A percentile compares a stretch with the other conserved stretches of the same genome.
phyloP scores from a whole-genome alignment of 2,329 filamentous ascomycete species.

The Seiridium unicorne region DNA sequence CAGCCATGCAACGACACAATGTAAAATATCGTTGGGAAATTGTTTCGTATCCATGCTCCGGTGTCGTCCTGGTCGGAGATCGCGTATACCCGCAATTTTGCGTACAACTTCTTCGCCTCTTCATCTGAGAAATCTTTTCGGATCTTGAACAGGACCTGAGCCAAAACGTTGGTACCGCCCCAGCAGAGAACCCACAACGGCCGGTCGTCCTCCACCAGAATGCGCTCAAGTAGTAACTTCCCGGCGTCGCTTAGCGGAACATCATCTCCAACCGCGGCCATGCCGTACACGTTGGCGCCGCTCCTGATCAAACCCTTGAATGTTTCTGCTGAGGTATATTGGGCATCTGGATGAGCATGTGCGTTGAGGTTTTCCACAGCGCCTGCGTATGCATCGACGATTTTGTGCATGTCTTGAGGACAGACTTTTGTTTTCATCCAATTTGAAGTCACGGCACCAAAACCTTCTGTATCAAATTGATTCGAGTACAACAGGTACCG shows the following conservation, averaged over 20 bases:
- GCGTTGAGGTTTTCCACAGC: constrained; percentile 45
- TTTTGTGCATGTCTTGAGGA: constrained; percentile 40
- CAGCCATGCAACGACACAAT: background rate
- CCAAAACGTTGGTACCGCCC: constrained; percentile 53
- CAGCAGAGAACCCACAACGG: constrained; percentile 52
- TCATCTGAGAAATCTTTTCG: constrained; percentile 23
- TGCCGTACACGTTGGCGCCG: constrained; percentile 35
- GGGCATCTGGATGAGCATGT: constrained; percentile 42
- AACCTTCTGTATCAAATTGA: constrained; percentile 33
- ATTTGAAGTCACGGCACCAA: constrained; percentile 38
- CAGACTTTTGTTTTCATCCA: constrained; percentile 40
- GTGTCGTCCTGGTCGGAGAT: constrained; percentile 6
- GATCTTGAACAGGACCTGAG: constrained; percentile 43
- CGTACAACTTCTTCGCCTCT: constrained; percentile 31
- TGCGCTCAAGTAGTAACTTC: constrained; percentile 36
- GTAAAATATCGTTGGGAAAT: constrained; percentile 1
- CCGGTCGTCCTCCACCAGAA: constrained; percentile 25
- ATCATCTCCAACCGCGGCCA: constrained; percentile 28
- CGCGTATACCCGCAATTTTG: background rate
- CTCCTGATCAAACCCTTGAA: constrained; percentile 32
- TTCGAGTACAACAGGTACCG: constrained; percentile 35
- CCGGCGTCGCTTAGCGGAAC: constrained; percentile 35
- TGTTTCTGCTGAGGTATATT: constrained; percentile 37
- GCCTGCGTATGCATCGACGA: constrained; percentile 40
- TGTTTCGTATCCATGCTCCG: constrained; percentile 2